Base-by-base conservation (phyloP, 176 grass and related monocot genomes). In the Poa pratensis region DNA sequence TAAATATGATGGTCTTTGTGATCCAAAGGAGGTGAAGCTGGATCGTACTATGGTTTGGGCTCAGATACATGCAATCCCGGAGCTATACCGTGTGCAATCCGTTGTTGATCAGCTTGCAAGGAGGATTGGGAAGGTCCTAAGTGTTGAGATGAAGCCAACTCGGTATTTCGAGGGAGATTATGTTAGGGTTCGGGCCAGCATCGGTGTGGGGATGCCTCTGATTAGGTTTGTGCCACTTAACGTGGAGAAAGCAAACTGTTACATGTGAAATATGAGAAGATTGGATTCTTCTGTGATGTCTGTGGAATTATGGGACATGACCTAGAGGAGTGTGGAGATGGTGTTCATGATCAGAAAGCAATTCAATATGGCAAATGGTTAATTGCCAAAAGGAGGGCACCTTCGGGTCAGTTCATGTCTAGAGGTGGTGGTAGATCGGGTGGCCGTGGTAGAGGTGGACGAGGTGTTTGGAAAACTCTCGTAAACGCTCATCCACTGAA, bases 61-160 rank as follows among this genome's bases (percentile, higher is more conserved):
- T 0, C 50, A 52, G 14, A 52, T 52, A 9, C 55, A 59, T 3
- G 20, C 53, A 0, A 57, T 57, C 2, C 53, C 7, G 2, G 53
- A n/a, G 19, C 1, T 57, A 0, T 57, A 57, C 2, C 6, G 7
- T 0, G 19, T n/a, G 0, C 1, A 20, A 0, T 0, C 1, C 1
- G 53, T 57, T 6, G 19, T 57, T 2, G 53, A 57, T n/a, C 2
- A 57, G 0, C 2, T 57, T 0, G 53, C 53, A 9, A 20, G 53
- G 7, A 7, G 53, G 7, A 57, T n/a, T 9, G 53, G 53, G 0
- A 57, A 57, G 0, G 53, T 57, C 0, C 3, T 3, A 1, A 59
- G 19, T 22, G 8, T 23, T 0, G 55, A 59, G 55, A 59, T 59
- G 55, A 10, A 22, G 0, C 55, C 42, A 9, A 11, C 8, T 5